Evolutionary conservation across 352 stramenopile genomes (phyloP).

Genomic region (Pythium sp.): DNA sequence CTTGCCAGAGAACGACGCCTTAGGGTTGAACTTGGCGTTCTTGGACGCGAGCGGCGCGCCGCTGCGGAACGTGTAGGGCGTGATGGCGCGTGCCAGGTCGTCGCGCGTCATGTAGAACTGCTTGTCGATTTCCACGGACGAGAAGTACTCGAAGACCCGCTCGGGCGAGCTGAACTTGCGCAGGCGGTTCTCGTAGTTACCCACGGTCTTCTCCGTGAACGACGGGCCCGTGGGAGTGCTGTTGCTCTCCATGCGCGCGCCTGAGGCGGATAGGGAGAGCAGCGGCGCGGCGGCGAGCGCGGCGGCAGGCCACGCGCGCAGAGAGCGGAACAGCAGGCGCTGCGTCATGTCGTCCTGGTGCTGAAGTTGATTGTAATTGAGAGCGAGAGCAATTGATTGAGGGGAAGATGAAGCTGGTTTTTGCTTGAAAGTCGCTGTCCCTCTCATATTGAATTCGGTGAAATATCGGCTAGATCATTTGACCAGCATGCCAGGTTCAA

Average conservation of each 20-base stretch:
- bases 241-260: slow-evolving; percentile 22
- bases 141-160: slow-evolving; percentile 91
- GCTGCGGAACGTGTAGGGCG: slow-evolving; percentile 77
- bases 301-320: slow-evolving; percentile 10
- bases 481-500: too few relatives aligned
- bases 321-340: slow-evolving; percentile 13
- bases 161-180: slow-evolving; percentile 82
- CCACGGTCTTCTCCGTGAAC: slow-evolving; percentile 78
- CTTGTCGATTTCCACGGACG: slow-evolving; percentile 76
- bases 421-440: too few relatives aligned
- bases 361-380: neutral
- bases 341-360: slow-evolving; percentile 11
- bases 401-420: neutral
- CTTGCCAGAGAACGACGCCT: slow-evolving; percentile 48
- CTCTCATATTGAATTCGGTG: too few relatives aligned
- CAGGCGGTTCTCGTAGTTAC: slow-evolving; percentile 88
- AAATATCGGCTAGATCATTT: too few relatives aligned
- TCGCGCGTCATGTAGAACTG: slow-evolving; percentile 82
- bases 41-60: slow-evolving; percentile 72
- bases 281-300: slow-evolving; percentile 21
- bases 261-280: neutral
- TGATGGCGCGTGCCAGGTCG: slow-evolving; percentile 81
- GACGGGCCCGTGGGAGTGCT: slow-evolving; percentile 28
- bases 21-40: slow-evolving; percentile 82
- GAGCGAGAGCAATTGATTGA: slow-evolving; percentile 1